These are phyloP conservation scores for Sarcocystis neurona DNA, from an alignment of 169 alveolate species.

Conservation along the genomic window DNA sequence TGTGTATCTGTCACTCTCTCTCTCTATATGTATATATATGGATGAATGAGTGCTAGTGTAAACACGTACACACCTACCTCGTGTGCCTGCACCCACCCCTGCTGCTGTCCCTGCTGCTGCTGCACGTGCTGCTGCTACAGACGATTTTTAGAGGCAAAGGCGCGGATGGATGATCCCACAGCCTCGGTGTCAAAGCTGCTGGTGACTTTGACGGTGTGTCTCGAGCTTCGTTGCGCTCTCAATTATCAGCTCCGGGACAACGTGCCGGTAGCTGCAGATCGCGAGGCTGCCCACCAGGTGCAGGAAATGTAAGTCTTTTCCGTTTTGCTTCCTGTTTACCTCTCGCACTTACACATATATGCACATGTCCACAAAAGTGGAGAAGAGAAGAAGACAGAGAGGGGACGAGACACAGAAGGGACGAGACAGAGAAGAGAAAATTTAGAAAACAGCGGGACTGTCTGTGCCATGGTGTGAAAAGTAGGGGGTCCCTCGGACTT, in stretches of 20 bases:
- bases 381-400: background rate
- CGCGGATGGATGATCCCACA: slow-evolving; percentile 32
- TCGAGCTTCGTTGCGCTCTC: slow-evolving; percentile 31
- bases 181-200: slow-evolving; percentile 47
- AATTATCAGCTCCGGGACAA: slow-evolving; percentile 24
- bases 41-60: background rate
- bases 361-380: too few relatives aligned
- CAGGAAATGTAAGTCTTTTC: background rate
- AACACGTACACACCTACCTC: background rate
- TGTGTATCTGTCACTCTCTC: background rate
- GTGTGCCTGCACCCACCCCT: background rate
- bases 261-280: background rate
- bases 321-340: background rate
- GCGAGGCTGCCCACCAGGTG: background rate
- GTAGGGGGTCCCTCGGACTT: too few relatives aligned
- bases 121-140: background rate
- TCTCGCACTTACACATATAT: background rate
- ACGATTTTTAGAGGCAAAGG: slow-evolving; percentile 42
- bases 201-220: slow-evolving; percentile 32
- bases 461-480: too few relatives aligned
- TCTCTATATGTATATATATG: background rate
- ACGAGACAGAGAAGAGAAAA: background rate
- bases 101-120: background rate
- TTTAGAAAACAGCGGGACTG: too few relatives aligned
- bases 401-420: too few relatives aligned